Evolutionary conservation across 495 filamentous ascomycete genomes (phyloP), one percentile per base, ranked within the genome.

Genomic region (Penicillium cataractarum): DNA sequence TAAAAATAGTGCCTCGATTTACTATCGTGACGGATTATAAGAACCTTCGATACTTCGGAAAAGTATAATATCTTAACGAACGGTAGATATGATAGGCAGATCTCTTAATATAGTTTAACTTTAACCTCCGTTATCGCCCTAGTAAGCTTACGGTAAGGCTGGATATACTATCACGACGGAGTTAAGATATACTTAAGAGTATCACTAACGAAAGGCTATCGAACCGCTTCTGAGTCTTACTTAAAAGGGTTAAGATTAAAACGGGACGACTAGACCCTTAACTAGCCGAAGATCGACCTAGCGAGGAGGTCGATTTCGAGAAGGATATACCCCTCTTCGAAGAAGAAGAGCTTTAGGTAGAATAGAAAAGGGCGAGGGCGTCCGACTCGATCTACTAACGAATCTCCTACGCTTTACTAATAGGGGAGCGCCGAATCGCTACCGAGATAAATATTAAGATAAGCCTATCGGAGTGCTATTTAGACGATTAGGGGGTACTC

Each of bases 1-100:
- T 53, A 31, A 53, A 53, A 33, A 49, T 53, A 53, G 50, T 53
- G 9, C 29, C 21, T 7, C 7, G 24, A 53, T 53, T 53, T 31
- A 53, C 21, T 21, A 53, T 53, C 24, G n/a, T 33, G 8, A 53
- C 19, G 7, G 24, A 53, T 12, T 53, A 53, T 53, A 53, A 53
- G 50, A 53, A 33, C 24, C 50, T 53, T 17, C 24, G 21, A 15
- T 53, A 53, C 21, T 53, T 53, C 19, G 7, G 21, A 17, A 53
- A 53, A 31, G 24, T n/a, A 21, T 53, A 53, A 53, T 53, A 53
- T 53, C 24, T 53, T 27, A 29, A 29, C 7, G 19, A 53, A 53
- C n/a, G 24, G 24, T 31, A 53, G 9, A 31, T 53, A 53, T 31
- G 24, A 10, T 33, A 53, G 29, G 21, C 24, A 53, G 24, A 29